Evolutionary conservation across 2,329 filamentous ascomycete genomes (phyloP), one percentile per base, ranked within the genome.

Genomic region (Beauveria medogensis): DNA sequence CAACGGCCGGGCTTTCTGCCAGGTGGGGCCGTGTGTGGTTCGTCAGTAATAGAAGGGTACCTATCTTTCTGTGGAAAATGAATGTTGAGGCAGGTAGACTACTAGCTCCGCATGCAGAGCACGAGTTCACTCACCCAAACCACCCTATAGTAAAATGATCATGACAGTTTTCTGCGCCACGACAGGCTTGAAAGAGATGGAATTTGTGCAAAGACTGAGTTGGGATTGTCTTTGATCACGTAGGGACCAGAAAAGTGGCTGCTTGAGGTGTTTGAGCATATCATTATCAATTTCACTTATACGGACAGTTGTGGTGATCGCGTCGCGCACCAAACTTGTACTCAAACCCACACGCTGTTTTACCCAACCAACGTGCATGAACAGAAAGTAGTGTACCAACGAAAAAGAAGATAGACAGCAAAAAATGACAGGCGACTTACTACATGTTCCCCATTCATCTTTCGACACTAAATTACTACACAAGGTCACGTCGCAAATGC

Each of bases 91-190:
- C 5, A 34, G 5, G 56, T 59, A 51, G 9, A 28, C 10, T 6
- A 4, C 22, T 52, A 55, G 9, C 54, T 18, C 46, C 6, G 10
- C 8, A 20, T 46, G 10, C 7, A 14, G n/a, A 5, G 10, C 22
- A 28, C 14, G 30, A 40, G 47, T 48, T 52, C 47, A 44, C 46
- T 10, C 47, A 58, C 55, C 47, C 56, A 37, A 44, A 34, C 24
- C 47, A 59, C 56, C 56, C 56, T 51, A 44, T 30, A 52, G 56
- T 10, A 30, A 43, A 40, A 43, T n/a, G 37, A 12, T 12, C 12
- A 16, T 28, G 14, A 30, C 30, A 8, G 30, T 18, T 26, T 50
- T 46, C 16, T 14, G 18, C 30, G 12, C 12, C 6, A 30, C 14
- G 14, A 16, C 18, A 18, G 37, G 24, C 24, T 43, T 30, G 37